Base-by-base conservation (phyloP, 305 asterid species). In the Rubia peregrina region DNA sequence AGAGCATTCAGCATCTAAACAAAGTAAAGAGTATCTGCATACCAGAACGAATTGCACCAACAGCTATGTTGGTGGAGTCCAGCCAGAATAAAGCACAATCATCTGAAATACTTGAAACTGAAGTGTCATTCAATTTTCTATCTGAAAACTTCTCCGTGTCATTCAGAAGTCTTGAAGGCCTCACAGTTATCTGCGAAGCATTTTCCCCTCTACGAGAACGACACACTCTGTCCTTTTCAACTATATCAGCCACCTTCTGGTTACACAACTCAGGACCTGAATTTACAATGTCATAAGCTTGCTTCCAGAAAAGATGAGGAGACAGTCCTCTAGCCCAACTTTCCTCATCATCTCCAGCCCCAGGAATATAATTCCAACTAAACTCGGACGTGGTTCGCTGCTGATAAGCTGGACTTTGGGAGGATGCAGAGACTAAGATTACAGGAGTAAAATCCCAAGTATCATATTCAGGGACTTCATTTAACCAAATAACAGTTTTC, bases 301-400 rank as follows among this genome's bases (percentile, higher is more conserved):
- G 88, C 78, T 85, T 86, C 97, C 98, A 94, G 84, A 94, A 94
- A 71, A 91, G 86, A 67, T 61, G 67, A 56, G 99, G 97, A 0
- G 86, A 71, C 65, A 94, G 73, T 51, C 96, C 94, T 79, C 99
- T 87, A 51, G 99, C 90, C 99, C 99, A 94, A 71, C 98, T 89
- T 82, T 94, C 99, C 83, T 91, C 99, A 73, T 94, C 99, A 77
- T 94, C 99, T 73, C 98, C 99, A 76, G 99, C 99, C 75, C 99
- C 99, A 78, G 99, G 88, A 70, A 94, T 94, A 75, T 94, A 94
- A 66, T 85, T 94, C 98, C 98, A 94, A 81, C 99, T 94, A 71
- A 89, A 94, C 78, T 89, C 87, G 0, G 99, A 94, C 48, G 90
- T 87, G 38, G 88, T 88, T 61, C 83, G 84, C 43, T 84, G 89